phyloP scores from a whole-genome alignment of 1,284 basidiomycete genomes.

The Trichosporon sp. region DNA sequence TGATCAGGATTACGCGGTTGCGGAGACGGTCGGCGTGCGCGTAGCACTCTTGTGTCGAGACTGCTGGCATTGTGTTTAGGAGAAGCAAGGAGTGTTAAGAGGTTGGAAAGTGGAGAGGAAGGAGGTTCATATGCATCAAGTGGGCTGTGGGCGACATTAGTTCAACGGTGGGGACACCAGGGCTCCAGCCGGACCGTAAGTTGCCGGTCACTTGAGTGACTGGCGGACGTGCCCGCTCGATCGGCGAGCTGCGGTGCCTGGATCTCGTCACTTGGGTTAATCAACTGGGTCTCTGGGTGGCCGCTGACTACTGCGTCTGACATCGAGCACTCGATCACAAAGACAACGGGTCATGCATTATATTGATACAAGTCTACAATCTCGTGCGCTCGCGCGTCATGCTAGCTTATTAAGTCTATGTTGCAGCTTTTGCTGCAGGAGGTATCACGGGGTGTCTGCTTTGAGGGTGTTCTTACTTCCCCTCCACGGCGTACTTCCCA shows the following conservation, averaged over 20 bases:
- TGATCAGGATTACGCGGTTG: conserved; percentile 15
- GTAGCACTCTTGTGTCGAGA: conserved; percentile 13
- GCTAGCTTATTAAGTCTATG: too few species aligned
- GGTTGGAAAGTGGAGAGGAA: neutral
- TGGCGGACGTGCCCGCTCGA: neutral
- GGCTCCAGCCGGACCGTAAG: neutral
- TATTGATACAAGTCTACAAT: neutral
- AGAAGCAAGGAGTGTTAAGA: neutral
- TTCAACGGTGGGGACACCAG: neutral
- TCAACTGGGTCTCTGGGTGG: neutral
- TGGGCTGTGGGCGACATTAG: neutral
- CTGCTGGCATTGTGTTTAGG: conserved; percentile 11
- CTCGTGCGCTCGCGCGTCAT: neutral
- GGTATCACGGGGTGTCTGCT: too few species aligned
- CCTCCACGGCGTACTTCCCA: neutral
- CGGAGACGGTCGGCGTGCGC: conserved; percentile 38
- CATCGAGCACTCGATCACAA: neutral
- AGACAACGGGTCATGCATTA: too few species aligned
- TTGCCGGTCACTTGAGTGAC: neutral
- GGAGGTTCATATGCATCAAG: neutral
- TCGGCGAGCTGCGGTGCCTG: neutral
- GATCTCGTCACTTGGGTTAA: neutral
- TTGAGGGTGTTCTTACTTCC: too few species aligned
- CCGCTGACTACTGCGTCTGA: neutral
- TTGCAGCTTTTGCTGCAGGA: too few species aligned